Evolutionary conservation across 1,284 basidiomycete genomes (phyloP), one percentile per base, ranked within the genome.

Genomic region (Boletellus sp.): DNA sequence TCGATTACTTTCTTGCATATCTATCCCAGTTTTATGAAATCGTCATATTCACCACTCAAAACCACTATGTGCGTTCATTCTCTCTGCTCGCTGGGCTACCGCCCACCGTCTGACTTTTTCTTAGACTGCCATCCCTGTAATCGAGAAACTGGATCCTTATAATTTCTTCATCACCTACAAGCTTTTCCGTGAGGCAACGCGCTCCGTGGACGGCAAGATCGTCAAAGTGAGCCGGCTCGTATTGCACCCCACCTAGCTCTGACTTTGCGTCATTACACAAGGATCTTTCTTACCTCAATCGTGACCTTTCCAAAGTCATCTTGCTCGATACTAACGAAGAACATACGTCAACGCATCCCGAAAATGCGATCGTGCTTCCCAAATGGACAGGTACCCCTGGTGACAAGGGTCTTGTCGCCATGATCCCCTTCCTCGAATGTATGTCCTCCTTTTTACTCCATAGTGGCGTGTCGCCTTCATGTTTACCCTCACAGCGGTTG

Each of bases 351-450:
- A 77, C 89, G 1, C 91, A 99, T 59, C 94, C 92, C 7, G 91
- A 97, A 62, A 99, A 99, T 63, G 85, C 91, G 0, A 79, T 98
- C 56, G 73, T 94, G 44, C 64, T 98, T 41, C 84, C 88, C 16
- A 86, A 86, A 56, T 99, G 97, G 97, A 84, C 86, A 8, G 95
- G 94, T 10, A 83, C 89, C 51, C 73, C 83, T 0, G 74, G 78
- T 24, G 93, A 96, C 68, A 83, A 76, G 60, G 93, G 91, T 1
- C 81, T 99, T 19, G 70, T 99, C 12, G 89, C 87, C 12, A 80
- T 97, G 75, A 93, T 99, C 58, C 95, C 96, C 0, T 98, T 98
- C 85, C 81, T 99, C 8, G 96, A 99, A 75, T 93, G 93, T 93
- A 68, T 45, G 87, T 53, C 30, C 39, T 6, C 10, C 13, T 13